Percentiles rank a stretch among this genome's conserved stretches.
phyloP scores from a whole-genome alignment of 495 filamentous ascomycete species.

The Penicillium silybi region DNA sequence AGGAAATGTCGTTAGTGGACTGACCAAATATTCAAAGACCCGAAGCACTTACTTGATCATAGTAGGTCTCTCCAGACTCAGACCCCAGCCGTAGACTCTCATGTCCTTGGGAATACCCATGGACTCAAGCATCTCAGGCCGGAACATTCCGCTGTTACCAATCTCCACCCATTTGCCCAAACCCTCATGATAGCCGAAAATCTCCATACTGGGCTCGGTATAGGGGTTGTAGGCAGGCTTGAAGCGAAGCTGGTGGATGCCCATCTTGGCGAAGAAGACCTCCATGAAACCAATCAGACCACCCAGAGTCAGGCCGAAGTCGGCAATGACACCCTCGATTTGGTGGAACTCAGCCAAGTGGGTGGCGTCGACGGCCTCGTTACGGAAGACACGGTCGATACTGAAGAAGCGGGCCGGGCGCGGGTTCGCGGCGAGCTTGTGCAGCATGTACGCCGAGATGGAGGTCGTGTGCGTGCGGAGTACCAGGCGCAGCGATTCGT shows the following conservation, averaged over 20 bases:
- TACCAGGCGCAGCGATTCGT: constrained; percentile 86
- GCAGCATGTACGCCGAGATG: constrained; percentile 78
- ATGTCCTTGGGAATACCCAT: constrained; percentile 88
- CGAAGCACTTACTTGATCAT: constrained; percentile 77
- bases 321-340: constrained; percentile 96
- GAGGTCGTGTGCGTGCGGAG: constrained; percentile 96
- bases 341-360: constrained; percentile 99
- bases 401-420: constrained; percentile 90
- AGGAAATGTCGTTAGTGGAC: constrained; percentile 2
- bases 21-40: not conserved
- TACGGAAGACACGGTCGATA: constrained; percentile 95
- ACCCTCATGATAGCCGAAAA: constrained; percentile 89
- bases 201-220: constrained; percentile 97
- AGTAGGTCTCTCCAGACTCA: constrained; percentile 88
- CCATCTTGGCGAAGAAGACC: constrained; percentile 95
- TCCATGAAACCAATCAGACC: constrained; percentile 96
- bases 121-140: constrained; percentile 89
- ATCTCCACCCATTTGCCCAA: constrained; percentile 93
- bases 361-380: constrained; percentile 93
- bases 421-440: constrained; percentile 78
- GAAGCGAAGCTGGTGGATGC: constrained; percentile 81
- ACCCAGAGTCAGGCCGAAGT: constrained; percentile 85
- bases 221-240: constrained; percentile 99
- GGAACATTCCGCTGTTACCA: constrained; percentile 97
- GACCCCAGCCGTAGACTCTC: constrained; percentile 85